Base-by-base conservation (phyloP, 306 rosid genomes). In the Vigna mungo region DNA sequence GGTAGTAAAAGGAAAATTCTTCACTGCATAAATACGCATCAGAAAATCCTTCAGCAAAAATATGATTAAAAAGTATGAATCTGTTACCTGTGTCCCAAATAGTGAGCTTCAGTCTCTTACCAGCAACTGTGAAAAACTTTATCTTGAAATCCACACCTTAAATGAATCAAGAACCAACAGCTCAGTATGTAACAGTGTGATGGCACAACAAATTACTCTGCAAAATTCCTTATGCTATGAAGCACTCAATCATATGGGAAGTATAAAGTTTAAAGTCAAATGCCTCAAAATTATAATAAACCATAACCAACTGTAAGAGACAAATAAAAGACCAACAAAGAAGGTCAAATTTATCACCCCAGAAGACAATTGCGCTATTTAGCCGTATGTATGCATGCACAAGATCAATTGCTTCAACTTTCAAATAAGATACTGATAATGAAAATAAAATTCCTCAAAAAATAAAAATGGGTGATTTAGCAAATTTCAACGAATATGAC, bases 101-200 rank as follows among this genome's bases (percentile, higher is more conserved):
- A 23, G 99, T 95, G 61, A 95, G 97, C 93, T 95, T 95, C 89
- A 92, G 80, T 82, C 86, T 87, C 80, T 90, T 95, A 15, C 91
- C 97, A 47, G 87, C 90, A 52, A 95, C 75, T 17, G 96, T 88
- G 47, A 92, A 82, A 82, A 80, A 85, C 84, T 92, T 95, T 85
- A 95, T 87, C 86, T 95, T 95, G 85, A 95, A 95, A 86, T 95
- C 99, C 78, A 95, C 99, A 65, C 99, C 99, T 95, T 30, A 54
- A 78, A 82, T 73, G 56, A 80, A 80, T 77, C 27, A 30, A 72
- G 49, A 79, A 77, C 53, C 61, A 32, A 46, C 72, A 86, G 62
- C 81, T 76, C 74, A 44, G 72, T 37, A 72, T 30, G 62, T 66
- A 58, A 53, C 34, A 73, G 44, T 21, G 34, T 6, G 18, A 25